A percentile compares a stretch with the other conserved stretches of the same genome.
These are phyloP conservation scores for Austroboletus eburneus DNA, from an alignment of 768 basidiomycete species.

Conservation along the genomic window DNA sequence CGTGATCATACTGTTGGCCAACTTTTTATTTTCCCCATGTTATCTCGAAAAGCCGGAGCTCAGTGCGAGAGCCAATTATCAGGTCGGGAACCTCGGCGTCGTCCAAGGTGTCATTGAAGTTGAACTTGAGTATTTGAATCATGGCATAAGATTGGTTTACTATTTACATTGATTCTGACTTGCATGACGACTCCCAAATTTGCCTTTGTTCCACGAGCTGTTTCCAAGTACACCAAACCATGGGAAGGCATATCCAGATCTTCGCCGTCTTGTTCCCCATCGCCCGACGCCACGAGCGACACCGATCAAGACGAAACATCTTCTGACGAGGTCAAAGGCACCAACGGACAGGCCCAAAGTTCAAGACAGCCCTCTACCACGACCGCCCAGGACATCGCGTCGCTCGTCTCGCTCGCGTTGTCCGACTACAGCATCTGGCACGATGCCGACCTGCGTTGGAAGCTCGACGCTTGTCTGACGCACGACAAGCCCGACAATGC, in stretches of 20 bases:
- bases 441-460: constrained; percentile 50
- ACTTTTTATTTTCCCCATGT: no score
- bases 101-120: no score
- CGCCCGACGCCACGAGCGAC: constrained; percentile 8
- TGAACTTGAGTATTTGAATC: no score
- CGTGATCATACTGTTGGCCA: no score
- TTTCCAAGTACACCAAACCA: constrained; percentile 34
- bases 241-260: constrained; percentile 16
- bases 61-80: no score
- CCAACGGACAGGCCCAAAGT: constrained; percentile 22
- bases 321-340: neutral
- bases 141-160: no score
- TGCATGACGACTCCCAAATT: no score
- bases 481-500: constrained; percentile 22
- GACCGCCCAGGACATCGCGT: constrained; percentile 43
- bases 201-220: constrained; percentile 45
- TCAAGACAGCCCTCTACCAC: constrained; percentile 13
- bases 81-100: no score
- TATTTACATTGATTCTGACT: no score
- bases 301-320: constrained; percentile 5
- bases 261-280: constrained; percentile 3
- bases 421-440: constrained; percentile 69
- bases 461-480: constrained; percentile 35
- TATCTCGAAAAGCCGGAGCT: no score
- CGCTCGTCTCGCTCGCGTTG: constrained; percentile 54